Evolutionary conservation across 2,329 filamentous ascomycete species (phyloP), one percentile per base, ranked within the genome.

Genomic region (Penicillium sp.): DNA sequence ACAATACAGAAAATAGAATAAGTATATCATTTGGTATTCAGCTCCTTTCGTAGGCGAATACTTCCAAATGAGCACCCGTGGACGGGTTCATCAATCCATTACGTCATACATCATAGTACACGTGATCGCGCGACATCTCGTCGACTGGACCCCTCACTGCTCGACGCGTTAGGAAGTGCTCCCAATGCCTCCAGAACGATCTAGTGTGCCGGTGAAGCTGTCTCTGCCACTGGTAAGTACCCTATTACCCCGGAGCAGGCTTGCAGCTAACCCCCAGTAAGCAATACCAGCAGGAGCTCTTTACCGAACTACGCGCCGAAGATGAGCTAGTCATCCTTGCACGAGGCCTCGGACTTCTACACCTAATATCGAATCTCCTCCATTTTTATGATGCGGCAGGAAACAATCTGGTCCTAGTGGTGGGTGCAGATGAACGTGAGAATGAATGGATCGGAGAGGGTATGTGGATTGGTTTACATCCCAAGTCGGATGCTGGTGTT

Each of bases 371-470:
- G n/a, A 99, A 97, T 72, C 84, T 99, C 38, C 85, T 99, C 29
- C 94, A 99, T 75, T 92, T 92, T 20, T 97, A 97, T 76, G 94
- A 99, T 82, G 92, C 92, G 1, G 91, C 91, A 4, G 94, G 94
- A 14, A 95, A 94, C 76, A 97, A 96, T 69, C 79, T 99, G 53
- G 87, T 99, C 47, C 80, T 99, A 43, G 78, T 99, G 20, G 86
- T 97, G 40, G 92, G 92, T 10, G 92, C 94, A 35, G 89, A 94
- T 58, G 92, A 97, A 34, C 86, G 90, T 57, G 94, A 99, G 71
- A 97, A 97, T 84, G 87, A 88, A 54, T 97, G 93, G 92, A 92
- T 99, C 58, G 94, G 94, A 64, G 94, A 97, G 78, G 76, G 78
- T 79, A 69, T 24, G 69, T 53, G 39, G n/a, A 29, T 38, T 44